Evolutionary conservation across 225 moss, liverwort and hornwort genomes (phyloP).

Genomic region (Polytrichum commune): DNA sequence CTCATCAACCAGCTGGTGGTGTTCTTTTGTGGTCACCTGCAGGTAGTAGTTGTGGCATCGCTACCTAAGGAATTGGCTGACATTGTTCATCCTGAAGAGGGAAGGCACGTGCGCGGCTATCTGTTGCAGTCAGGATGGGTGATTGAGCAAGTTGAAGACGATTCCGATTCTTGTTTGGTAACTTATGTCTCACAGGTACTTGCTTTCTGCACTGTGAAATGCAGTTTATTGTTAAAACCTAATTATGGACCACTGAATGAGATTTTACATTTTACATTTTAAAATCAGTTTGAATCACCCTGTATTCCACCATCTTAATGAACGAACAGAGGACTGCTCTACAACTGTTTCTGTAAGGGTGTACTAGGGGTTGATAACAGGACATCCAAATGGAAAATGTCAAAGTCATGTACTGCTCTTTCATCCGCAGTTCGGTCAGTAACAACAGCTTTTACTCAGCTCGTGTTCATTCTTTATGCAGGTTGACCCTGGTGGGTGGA

Average conservation of each 20-base stretch:
- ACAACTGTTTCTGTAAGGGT: not conserved
- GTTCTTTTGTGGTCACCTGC: constrained; percentile 11
- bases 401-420: no score
- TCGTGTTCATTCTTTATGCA: not conserved
- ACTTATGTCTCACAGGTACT: constrained; percentile 56
- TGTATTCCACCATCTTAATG: no score
- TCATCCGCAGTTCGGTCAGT: not conserved
- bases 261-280: no score
- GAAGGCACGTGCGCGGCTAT: constrained; percentile 49
- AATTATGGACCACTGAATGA: no score
- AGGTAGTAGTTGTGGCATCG: constrained; percentile 58
- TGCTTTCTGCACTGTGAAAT: not conserved
- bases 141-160: constrained; percentile 48
- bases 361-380: not conserved
- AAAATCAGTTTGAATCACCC: no score
- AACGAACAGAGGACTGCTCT: no score
- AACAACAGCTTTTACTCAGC: not conserved
- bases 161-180: constrained; percentile 54
- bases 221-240: not conserved
- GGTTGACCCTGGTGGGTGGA: constrained; percentile 61
- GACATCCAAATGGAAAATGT: no score
- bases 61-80: constrained; percentile 48
- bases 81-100: constrained; percentile 52
- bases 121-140: constrained; percentile 63
- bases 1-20: not conserved